Evolutionary conservation across 805 yeast species (phyloP), one percentile per base, ranked within the genome.

Genomic region (Lachancea thermotolerans): DNA sequence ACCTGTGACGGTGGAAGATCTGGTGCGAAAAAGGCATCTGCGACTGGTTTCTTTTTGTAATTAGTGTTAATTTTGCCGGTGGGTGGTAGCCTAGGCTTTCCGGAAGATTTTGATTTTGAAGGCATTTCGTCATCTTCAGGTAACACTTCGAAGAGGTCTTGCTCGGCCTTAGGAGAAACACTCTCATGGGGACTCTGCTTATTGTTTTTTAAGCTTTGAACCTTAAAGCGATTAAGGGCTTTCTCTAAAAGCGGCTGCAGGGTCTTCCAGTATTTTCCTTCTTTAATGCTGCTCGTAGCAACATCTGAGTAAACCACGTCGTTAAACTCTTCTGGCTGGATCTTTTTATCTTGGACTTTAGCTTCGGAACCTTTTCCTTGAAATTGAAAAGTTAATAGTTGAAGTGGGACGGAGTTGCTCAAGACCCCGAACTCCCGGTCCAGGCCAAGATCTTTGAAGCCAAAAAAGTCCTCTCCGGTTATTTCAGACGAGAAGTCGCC

Each of bases 381-480:
- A 39, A 61, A 58, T 37, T 61, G 66, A n/a, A 64, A 58, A 12
- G 68, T 58, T 32, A 93, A 69, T 46, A 93, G 69, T 64, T 91
- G 95, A 37, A 95, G 71, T 1, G 99, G 99, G 25, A 93, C 88
- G 0, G 95, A 78, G 2, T 90, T 76, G 27, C 90, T 83, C 41
- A 89, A 66, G 60, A 91, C 70, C 10, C 91, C 90, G 62, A 88
- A 84, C 63, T 93, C 99, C 56, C 83, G 86, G 57, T 91, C 98
- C 43, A 93, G 69, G 0, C 99, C 99, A 39, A 93, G 71, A 53
- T 91, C 98, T 59, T 78, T 85, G 71, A 93, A 95, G 0, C 99
- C 99, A 68, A 95, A 95, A 74, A 90, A 93, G 67, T 93, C 99
- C 56, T 91, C 99, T 6, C 98, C 99, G 0, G 69, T 64, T 33